Evolutionary conservation across 768 basidiomycete species (phyloP), one percentile per base, ranked within the genome.

Genomic region (Amanita jacksonii): DNA sequence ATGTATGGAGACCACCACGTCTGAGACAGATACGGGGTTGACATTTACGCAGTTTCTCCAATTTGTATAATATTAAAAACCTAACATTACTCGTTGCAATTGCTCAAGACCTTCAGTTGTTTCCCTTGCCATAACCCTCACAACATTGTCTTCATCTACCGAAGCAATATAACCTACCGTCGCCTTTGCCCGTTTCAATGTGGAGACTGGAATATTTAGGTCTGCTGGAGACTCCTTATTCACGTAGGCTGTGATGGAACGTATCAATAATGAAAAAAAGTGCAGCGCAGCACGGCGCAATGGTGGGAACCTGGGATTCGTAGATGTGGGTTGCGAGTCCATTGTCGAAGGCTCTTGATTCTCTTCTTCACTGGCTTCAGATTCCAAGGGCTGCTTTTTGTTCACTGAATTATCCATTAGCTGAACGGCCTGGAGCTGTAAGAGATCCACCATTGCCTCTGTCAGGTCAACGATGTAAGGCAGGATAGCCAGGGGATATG

Each of bases 11-110:
- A 65, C 56, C 51, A 65, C 78, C 64, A 66, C 68, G 65, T 69
- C 69, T 83, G 81, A 77, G 89, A 93, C 89, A 93, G 90, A 91
- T 93, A 90, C 88, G 89, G 74, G 85, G 86, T 72, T 66, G 54
- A 77, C 60, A 76, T 60, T 44, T 25, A 31, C n/a, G 39, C 15
- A 41, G 15, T 5, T 9, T 3, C 18, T 16, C 4, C 7, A 24
- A 10, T 23, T 20, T 19, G 7, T 27, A 32, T 24, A 23, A 16
- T 41, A 19, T 57, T 51, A 62, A 37, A 70, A 49, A 43, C 67
- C 69, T 31, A 79, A 33, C 41, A 60, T 62, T 31, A 71, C 72
- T 51, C 61, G 61, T 27, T 70, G 66, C 40, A 85, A 55, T 49
- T 74, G 65, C 38, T 70, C 62, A 18, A 85, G 53, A 15, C 58